A percentile compares a stretch with the other conserved stretches of the same genome.
Conservation (phyloP, 2,329 filamentous ascomycete species). For the Fusarium albidum region DNA sequence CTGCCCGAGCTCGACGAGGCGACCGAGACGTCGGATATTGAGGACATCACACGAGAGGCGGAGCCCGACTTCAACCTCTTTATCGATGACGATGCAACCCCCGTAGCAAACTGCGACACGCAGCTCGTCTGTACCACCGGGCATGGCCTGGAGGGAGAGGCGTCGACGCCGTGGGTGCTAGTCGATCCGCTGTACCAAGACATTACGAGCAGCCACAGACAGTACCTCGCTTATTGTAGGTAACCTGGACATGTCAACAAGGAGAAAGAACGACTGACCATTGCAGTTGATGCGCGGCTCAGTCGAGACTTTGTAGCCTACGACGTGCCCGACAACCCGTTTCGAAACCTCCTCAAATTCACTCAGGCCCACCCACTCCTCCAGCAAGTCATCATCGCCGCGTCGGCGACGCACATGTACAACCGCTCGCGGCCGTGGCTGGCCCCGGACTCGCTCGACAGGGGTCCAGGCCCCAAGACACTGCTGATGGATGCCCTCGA, state of each 20-base stretch:
- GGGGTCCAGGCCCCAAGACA: conserved; percentile 36
- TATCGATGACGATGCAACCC: conserved; percentile 22
- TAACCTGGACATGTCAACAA: conserved; percentile 15
- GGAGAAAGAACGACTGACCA: conserved; percentile 11
- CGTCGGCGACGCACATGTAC: conserved; percentile 58
- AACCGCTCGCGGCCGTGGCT: conserved; percentile 49
- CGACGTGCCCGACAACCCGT: conserved; percentile 57
- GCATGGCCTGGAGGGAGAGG: conserved; percentile 29
- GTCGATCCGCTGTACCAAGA: conserved; percentile 60
- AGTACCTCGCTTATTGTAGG: conserved; percentile 54
- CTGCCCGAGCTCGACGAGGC: conserved; percentile 29
- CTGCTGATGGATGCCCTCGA: conserved; percentile 54
- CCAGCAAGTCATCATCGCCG: conserved; percentile 57
- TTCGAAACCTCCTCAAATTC: conserved; percentile 54
- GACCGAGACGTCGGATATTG: conserved; percentile 23
- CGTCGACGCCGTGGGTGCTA: conserved; percentile 49
- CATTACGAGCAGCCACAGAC: conserved; percentile 56
- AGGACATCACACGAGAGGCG: conserved; percentile 20
- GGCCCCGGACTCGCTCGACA: conserved; percentile 37
- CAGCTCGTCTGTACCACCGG: conserved; percentile 41
- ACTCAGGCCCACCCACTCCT: conserved; percentile 52
- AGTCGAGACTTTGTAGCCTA: conserved; percentile 61
- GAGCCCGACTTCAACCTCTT: conserved; percentile 17
- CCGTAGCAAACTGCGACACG: conserved; percentile 30
- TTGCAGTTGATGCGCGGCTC: conserved; percentile 55